Evolutionary conservation across 148 eudicot species (phyloP).

Genomic region (Vaccinium myrtillus): DNA sequence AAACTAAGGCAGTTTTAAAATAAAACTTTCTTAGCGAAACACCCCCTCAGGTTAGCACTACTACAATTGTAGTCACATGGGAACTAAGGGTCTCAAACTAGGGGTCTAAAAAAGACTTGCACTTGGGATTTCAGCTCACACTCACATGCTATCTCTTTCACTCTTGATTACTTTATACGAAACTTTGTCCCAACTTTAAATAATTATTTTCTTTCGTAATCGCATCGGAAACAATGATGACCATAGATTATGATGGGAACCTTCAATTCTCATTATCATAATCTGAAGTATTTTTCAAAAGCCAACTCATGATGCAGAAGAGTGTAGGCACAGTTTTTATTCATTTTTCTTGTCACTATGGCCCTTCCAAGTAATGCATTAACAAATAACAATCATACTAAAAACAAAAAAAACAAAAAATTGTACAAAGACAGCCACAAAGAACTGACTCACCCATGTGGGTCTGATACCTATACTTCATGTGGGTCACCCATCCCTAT

Average conservation of each 20-base stretch:
- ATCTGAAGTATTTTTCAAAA: neutral
- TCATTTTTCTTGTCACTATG: conserved; percentile 3
- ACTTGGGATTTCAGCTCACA: no score
- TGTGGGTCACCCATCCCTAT: conserved; percentile 38
- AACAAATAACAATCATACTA: neutral
- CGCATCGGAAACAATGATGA: neutral
- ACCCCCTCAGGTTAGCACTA: no score
- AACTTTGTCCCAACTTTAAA: no score
- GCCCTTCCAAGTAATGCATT: neutral
- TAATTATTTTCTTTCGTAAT: no score
- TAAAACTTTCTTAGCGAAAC: no score
- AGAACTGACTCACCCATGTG: conserved; percentile 20
- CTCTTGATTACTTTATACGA: no score
- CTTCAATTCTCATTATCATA: neutral
- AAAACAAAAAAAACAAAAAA: conserved; percentile 12
- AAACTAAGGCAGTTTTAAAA: no score
- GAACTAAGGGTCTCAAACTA: no score
- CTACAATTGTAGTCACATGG: no score
- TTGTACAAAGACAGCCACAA: neutral
- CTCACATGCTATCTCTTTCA: no score
- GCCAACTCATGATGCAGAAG: neutral
- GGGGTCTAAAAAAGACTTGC: no score
- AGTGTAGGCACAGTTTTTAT: neutral
- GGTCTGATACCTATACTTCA: conserved; percentile 21
- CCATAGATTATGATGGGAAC: neutral